Evolutionary conservation across 108 stramenopile genomes (phyloP).

Genomic region (Skeletonema costatum): DNA sequence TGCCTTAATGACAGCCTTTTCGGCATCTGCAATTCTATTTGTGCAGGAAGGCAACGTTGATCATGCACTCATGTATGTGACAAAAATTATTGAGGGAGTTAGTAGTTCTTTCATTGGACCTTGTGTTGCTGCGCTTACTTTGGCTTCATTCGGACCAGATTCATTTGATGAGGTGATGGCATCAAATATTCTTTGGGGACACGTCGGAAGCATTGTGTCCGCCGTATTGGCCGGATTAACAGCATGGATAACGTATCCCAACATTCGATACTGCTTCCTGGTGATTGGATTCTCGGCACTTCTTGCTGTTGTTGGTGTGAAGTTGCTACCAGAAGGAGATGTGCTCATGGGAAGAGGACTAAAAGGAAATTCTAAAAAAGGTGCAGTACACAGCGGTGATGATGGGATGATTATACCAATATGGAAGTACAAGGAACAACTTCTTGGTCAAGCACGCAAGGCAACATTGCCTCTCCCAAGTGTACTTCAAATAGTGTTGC

Average conservation of each 20-base stretch:
- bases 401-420: conserved; percentile 29
- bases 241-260: conserved; percentile 70
- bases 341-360: conserved; percentile 79
- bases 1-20: conserved; percentile 68
- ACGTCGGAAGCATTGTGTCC: conserved; percentile 70
- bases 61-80: conserved; percentile 71
- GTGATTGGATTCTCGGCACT: conserved; percentile 79
- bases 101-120: conserved; percentile 84
- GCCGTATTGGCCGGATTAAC: conserved; percentile 78
- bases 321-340: conserved; percentile 80
- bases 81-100: conserved; percentile 84
- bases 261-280: conserved; percentile 85
- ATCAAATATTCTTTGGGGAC: conserved; percentile 82
- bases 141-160: conserved; percentile 78
- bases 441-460: background rate
- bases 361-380: conserved; percentile 11
- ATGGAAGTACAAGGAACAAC: conserved; percentile 27
- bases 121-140: conserved; percentile 78
- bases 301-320: conserved; percentile 66
- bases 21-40: conserved; percentile 84
- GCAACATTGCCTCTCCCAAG: background rate
- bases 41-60: conserved; percentile 72
- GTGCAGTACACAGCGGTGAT: conserved; percentile 1
- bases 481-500: background rate
- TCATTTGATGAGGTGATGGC: conserved; percentile 88